Evolutionary conservation across 345 rosid genomes (phyloP).

Genomic region (Acer negundo): DNA sequence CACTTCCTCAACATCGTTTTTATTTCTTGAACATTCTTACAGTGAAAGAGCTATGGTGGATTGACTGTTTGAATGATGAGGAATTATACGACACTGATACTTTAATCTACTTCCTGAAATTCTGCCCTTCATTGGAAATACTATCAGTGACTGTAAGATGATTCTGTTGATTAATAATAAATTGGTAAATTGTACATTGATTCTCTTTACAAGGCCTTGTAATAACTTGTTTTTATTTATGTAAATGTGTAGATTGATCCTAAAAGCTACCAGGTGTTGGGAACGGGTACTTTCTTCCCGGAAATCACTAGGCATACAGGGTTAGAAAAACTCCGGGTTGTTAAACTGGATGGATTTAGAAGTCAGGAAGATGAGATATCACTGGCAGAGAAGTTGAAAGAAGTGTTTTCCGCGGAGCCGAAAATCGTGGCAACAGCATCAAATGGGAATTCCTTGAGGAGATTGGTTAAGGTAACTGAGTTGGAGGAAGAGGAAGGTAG

Average conservation of each 20-base stretch:
- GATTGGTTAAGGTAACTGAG: background rate
- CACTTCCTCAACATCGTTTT: background rate
- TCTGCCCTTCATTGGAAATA: conserved; percentile 15
- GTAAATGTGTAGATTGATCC: conserved; percentile 8
- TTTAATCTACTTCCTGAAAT: conserved; percentile 16
- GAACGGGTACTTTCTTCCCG: background rate
- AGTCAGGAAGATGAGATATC: conserved; percentile 27
- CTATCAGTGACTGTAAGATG: conserved; percentile 20
- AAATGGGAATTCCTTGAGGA: conserved; percentile 16
- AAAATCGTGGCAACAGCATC: conserved; percentile 23
- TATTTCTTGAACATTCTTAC: background rate
- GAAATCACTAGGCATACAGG: background rate
- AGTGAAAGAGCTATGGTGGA: conserved; percentile 20
- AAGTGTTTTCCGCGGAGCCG: conserved; percentile 25
- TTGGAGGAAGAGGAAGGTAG: background rate
- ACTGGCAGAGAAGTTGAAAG: conserved; percentile 29
- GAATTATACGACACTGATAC: conserved; percentile 9
- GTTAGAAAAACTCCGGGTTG: conserved; percentile 28
- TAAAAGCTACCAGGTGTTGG: background rate
- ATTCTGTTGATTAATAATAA: background rate
- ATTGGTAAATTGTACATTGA: background rate
- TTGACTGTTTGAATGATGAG: conserved; percentile 6
- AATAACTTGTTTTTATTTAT: background rate
- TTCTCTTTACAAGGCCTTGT: background rate
- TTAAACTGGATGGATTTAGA: conserved; percentile 48